A percentile compares a stretch with the other conserved stretches of the same genome.
Conservation (phyloP, 495 filamentous ascomycete species). For the Lineolata rhizophorae region DNA sequence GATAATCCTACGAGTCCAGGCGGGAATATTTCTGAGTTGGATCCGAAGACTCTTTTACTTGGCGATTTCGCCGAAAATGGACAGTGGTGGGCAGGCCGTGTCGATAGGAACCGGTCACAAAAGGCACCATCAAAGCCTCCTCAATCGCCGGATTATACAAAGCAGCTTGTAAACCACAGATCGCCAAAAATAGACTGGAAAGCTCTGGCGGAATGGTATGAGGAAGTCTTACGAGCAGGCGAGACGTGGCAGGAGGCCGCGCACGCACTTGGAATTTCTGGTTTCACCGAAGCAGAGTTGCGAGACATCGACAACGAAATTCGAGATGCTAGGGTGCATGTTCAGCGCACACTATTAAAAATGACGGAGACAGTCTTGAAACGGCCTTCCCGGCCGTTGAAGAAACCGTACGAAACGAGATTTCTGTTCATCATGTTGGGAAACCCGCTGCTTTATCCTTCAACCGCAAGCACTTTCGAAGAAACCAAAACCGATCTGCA, state of each 20-base stretch:
- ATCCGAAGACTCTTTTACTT: conserved; percentile 58
- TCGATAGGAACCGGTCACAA: conserved; percentile 19
- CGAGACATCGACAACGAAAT: conserved; percentile 32
- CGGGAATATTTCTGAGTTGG: conserved; percentile 30
- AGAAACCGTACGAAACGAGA: conserved; percentile 45
- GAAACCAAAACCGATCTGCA: too few relatives aligned
- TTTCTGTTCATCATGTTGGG: conserved; percentile 66
- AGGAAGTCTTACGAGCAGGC: conserved; percentile 43
- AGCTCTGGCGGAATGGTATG: conserved; percentile 53
- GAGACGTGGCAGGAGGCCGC: conserved; percentile 25
- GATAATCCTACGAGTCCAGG: conserved; percentile 3
- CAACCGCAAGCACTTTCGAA: too few relatives aligned
- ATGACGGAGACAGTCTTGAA: conserved; percentile 71
- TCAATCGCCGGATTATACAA: conserved; percentile 2
- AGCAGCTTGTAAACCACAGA: conserved; percentile 28
- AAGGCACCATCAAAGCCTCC: conserved; percentile 11
- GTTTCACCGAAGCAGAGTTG: not conserved
- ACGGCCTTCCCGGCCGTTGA: conserved; percentile 51
- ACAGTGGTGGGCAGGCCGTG: conserved; percentile 55
- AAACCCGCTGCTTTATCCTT: conserved; percentile 53
- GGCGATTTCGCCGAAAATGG: conserved; percentile 70
- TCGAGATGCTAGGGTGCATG: conserved; percentile 42
- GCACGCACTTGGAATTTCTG: not conserved
- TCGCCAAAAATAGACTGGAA: conserved; percentile 61
- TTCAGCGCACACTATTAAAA: conserved; percentile 52